Evolutionary conservation across 495 filamentous ascomycete genomes (phyloP).

Genomic region (Platismatia glauca): DNA sequence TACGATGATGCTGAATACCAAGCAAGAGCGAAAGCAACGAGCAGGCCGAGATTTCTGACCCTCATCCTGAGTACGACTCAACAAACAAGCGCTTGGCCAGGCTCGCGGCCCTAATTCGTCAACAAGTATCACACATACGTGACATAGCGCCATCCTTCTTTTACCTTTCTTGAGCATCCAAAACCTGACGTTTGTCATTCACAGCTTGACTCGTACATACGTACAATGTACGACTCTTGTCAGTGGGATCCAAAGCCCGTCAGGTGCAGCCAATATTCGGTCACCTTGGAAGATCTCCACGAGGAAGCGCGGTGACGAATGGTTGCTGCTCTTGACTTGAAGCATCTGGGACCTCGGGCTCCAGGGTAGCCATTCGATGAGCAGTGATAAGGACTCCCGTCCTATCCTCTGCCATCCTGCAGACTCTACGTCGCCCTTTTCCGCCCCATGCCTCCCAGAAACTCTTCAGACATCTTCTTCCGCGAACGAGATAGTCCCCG

Average conservation of each 20-base stretch:
- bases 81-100: background rate
- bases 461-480: background rate
- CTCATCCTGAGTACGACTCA: background rate
- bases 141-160: background rate
- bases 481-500: background rate
- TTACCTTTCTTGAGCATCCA: background rate
- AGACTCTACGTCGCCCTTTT: background rate
- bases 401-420: background rate
- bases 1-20: background rate
- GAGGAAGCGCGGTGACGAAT: background rate
- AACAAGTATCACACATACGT: background rate
- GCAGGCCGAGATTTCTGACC: background rate
- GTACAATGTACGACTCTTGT: background rate
- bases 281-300: background rate
- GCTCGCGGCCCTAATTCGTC: background rate
- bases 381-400: background rate
- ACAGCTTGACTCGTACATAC: background rate
- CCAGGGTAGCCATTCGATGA: background rate
- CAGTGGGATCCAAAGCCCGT: background rate
- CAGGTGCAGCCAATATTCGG: background rate
- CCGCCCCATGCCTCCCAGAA: background rate
- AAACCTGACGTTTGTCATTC: background rate
- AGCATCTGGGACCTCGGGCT: background rate
- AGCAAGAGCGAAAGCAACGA: background rate
- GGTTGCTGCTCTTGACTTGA: background rate